Evolutionary conservation across 164 flowering plant genomes (phyloP).

Genomic region (Taxillus chinensis): DNA sequence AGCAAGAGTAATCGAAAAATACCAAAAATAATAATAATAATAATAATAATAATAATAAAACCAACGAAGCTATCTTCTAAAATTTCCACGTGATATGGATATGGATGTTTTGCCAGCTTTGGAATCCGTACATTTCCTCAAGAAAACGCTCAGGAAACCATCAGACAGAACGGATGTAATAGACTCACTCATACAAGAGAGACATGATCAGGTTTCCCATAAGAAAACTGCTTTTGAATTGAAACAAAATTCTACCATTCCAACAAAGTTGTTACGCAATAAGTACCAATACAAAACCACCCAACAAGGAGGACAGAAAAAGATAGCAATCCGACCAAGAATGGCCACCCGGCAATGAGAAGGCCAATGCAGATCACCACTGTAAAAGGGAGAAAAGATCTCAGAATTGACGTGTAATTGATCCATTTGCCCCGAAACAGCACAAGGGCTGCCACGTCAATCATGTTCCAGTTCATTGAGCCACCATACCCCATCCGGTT

Average conservation of each 20-base stretch:
- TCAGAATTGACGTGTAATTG: conserved; percentile 36
- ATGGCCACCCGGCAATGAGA: conserved; percentile 66
- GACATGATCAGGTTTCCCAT: background rate
- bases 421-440: conserved; percentile 70
- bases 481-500: conserved; percentile 67
- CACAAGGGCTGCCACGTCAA: conserved; percentile 54
- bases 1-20: too few species aligned
- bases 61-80: too few species aligned
- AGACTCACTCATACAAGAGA: background rate
- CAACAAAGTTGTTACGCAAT: conserved; percentile 40
- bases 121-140: too few species aligned
- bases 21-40: too few species aligned
- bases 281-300: conserved; percentile 64
- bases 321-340: conserved; percentile 50
- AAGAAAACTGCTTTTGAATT: background rate
- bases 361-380: conserved; percentile 58
- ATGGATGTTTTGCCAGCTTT: too few species aligned
- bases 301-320: conserved; percentile 55
- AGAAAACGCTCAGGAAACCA: too few species aligned
- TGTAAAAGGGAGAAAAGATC: conserved; percentile 63
- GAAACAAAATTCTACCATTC: conserved; percentile 32
- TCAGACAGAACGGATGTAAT: too few species aligned
- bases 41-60: too few species aligned
- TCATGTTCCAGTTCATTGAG: conserved; percentile 75
- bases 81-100: too few species aligned